phyloP scores from a whole-genome alignment of 305 asterid genomes.

The Solanum hybrid region DNA sequence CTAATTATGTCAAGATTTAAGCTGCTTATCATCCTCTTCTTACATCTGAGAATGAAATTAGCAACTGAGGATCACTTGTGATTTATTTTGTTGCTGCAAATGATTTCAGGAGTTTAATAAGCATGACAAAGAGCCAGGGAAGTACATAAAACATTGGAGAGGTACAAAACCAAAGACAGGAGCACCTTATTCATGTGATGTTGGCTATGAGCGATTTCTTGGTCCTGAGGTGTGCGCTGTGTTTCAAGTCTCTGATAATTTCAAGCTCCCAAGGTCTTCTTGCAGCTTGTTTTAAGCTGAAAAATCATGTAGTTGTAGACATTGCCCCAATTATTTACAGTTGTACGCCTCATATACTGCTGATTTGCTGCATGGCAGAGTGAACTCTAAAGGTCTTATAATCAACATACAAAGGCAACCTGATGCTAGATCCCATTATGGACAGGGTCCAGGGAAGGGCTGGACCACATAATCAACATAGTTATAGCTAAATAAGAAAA shows the following conservation, averaged over 20 bases:
- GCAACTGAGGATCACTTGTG: neutral
- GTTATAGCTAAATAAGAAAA: neutral
- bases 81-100: neutral
- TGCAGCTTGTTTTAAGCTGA: neutral
- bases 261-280: neutral
- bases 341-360: neutral
- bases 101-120: slow-evolving; percentile 79
- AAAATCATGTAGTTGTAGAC: neutral
- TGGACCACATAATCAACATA: neutral
- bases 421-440: neutral
- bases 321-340: neutral
- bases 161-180: slow-evolving; percentile 94
- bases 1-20: neutral
- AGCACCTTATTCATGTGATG: slow-evolving; percentile 83
- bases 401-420: neutral
- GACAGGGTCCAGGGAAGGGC: neutral
- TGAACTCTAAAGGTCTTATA: neutral
- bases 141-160: slow-evolving; percentile 86
- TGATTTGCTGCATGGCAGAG: neutral
- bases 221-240: slow-evolving; percentile 77
- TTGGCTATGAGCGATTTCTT: slow-evolving; percentile 93
- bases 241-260: neutral
- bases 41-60: neutral
- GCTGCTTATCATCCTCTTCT: neutral
- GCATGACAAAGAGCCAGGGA: slow-evolving; percentile 89